phyloP scores from a whole-genome alignment of 148 eudicot species.

The Arctostaphylos glauca region DNA sequence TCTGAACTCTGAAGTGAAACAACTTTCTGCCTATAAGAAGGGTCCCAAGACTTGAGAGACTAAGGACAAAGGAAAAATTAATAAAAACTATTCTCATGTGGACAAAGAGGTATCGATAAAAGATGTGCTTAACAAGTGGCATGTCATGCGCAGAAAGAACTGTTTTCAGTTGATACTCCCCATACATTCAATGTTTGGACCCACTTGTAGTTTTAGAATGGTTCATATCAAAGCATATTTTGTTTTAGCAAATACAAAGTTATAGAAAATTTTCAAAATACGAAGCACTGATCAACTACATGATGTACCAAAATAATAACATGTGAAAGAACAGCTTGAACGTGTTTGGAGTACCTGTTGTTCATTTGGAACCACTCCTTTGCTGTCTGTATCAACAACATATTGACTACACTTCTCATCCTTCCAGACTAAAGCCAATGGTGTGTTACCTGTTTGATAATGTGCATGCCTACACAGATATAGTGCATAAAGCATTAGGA shows the following conservation, averaged over 20 bases:
- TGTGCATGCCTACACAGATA: constrained; percentile 69
- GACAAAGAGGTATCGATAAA: neutral
- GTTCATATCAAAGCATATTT: neutral
- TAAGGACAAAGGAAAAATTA: neutral
- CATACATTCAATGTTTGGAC: neutral
- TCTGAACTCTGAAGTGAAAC: neutral
- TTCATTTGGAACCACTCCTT: constrained; percentile 70
- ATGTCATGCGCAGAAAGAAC: neutral
- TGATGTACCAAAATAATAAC: neutral
- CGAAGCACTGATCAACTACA: neutral
- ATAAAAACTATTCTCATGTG: neutral
- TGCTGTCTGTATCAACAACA: constrained; percentile 84
- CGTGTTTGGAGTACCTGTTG: constrained; percentile 53
- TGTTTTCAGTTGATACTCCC: neutral
- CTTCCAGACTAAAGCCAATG: constrained; percentile 88
- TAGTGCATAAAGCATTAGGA: constrained; percentile 19
- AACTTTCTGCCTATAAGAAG: neutral
- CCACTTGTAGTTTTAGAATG: neutral
- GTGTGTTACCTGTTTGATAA: constrained; percentile 94
- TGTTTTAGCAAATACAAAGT: neutral
- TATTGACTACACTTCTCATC: constrained; percentile 90
- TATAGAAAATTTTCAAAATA: neutral
- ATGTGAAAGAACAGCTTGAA: neutral
- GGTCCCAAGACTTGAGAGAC: neutral
- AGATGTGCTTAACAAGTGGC: neutral